These are phyloP conservation scores for Mrakia gelida DNA, from an alignment of 768 basidiomycete species.

Conservation along the genomic window DNA sequence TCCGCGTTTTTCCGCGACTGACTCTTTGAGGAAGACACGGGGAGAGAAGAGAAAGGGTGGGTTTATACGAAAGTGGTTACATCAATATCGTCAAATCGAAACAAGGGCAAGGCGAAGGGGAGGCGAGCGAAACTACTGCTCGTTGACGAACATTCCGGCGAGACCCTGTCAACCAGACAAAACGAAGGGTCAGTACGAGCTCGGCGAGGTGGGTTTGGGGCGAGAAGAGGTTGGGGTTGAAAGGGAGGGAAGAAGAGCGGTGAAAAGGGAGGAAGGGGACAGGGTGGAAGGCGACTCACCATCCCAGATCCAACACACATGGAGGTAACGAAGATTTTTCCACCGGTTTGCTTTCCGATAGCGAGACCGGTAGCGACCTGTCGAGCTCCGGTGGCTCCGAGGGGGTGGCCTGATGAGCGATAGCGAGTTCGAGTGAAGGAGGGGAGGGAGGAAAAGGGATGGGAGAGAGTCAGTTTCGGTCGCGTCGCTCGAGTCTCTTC, in stretches of 20 bases:
- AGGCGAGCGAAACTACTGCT: slow-evolving; percentile 43
- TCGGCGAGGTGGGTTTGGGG: too few species aligned
- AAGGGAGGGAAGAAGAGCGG: too few species aligned
- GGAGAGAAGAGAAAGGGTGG: too few species aligned
- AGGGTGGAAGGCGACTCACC: slow-evolving; percentile 46
- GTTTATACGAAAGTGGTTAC: too few species aligned
- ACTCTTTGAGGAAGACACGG: too few species aligned
- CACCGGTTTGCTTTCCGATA: slow-evolving; percentile 70
- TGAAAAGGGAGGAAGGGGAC: too few species aligned
- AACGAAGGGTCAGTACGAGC: too few species aligned
- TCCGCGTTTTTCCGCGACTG: too few species aligned
- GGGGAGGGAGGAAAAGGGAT: neutral
- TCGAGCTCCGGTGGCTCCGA: slow-evolving; percentile 67
- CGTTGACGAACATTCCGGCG: slow-evolving; percentile 79
- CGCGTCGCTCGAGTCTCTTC: too few species aligned
- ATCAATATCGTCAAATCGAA: too few species aligned
- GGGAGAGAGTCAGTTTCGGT: neutral
- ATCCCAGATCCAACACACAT: slow-evolving; percentile 91
- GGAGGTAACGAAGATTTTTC: slow-evolving; percentile 75
- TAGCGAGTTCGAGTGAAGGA: neutral
- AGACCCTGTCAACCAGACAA: slow-evolving; percentile 49
- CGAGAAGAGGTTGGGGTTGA: too few species aligned
- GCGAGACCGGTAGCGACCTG: slow-evolving; percentile 82
- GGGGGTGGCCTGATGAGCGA: slow-evolving; percentile 35
- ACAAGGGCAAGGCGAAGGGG: too few species aligned